These are phyloP conservation scores for Lactarius akahatsu DNA, from an alignment of 768 basidiomycete genomes.

Conservation along the genomic window DNA sequence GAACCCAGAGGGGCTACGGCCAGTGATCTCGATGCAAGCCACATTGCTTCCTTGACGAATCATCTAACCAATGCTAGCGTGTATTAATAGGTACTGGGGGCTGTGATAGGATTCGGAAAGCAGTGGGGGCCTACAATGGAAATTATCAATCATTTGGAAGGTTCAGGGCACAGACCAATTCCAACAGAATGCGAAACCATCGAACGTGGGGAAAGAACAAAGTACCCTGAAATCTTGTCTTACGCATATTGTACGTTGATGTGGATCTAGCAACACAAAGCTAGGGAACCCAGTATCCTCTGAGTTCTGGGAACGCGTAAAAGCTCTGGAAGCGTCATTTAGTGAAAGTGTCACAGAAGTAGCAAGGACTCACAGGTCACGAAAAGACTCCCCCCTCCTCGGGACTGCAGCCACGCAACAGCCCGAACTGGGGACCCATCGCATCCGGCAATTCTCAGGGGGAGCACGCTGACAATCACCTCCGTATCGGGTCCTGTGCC, in stretches of 20 bases:
- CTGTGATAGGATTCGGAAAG: neutral
- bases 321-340: neutral
- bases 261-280: neutral
- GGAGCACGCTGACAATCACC: constrained; percentile 31
- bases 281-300: neutral
- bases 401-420: constrained; percentile 29
- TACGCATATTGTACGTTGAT: neutral
- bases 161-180: neutral
- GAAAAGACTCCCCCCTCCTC: neutral
- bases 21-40: neutral
- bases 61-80: constrained; percentile 1
- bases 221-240: neutral
- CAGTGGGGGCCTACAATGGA: constrained; percentile 4
- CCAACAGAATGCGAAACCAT: neutral
- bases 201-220: neutral
- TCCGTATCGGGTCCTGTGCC: constrained; percentile 2
- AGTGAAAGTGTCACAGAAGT: neutral
- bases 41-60: neutral
- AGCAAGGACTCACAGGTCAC: neutral
- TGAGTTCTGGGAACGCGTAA: neutral
- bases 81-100: constrained; percentile 7
- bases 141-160: neutral
- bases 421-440: constrained; percentile 36
- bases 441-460: constrained; percentile 31
- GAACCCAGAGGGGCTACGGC: neutral